These are phyloP conservation scores for Stagonosporopsis chrysanthemi DNA, from an alignment of 2,329 filamentous ascomycete species.

Conservation along the genomic window DNA sequence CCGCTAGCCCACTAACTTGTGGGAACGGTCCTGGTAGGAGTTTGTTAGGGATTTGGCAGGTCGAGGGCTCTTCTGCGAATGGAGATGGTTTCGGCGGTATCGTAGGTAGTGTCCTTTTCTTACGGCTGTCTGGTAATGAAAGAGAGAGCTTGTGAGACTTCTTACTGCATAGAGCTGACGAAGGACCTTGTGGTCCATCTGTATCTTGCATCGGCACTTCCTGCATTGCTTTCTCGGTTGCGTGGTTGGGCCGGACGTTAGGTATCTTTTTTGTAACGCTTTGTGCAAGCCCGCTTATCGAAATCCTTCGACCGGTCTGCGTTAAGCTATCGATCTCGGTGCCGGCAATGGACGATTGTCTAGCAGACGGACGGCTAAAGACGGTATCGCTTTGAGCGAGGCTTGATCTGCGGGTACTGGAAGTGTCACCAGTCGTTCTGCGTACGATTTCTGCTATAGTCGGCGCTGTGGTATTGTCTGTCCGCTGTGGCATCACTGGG, in stretches of 20 bases:
- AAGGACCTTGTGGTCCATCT: background rate
- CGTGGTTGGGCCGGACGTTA: constrained; percentile 24
- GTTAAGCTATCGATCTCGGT: constrained; percentile 9
- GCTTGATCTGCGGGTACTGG: constrained; percentile 14
- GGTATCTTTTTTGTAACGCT: constrained; percentile 32
- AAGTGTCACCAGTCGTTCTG: constrained; percentile 20
- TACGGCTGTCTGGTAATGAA: constrained; percentile 6
- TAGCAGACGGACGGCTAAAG: constrained; percentile 19
- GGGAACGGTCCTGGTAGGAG: background rate
- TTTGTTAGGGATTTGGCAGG: background rate
- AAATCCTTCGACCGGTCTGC: constrained; percentile 26
- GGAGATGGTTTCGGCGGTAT: constrained; percentile 5
- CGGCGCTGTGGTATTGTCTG: constrained; percentile 24
- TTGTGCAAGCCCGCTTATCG: constrained; percentile 36
- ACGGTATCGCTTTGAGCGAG: constrained; percentile 23
- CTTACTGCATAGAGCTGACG: constrained; percentile 2
- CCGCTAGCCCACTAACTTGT: constrained; percentile 31
- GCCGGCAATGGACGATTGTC: background rate
- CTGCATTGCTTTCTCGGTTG: background rate
- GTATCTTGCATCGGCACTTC: background rate
- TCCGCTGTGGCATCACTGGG: constrained; percentile 24
- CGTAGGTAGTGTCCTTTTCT: constrained; percentile 1
- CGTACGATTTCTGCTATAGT: constrained; percentile 33
- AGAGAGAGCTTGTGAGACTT: constrained; percentile 22
- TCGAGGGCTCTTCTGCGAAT: constrained; percentile 2